Evolutionary conservation across 2,329 filamentous ascomycete genomes (phyloP).

Genomic region (Curvularia spicifera): DNA sequence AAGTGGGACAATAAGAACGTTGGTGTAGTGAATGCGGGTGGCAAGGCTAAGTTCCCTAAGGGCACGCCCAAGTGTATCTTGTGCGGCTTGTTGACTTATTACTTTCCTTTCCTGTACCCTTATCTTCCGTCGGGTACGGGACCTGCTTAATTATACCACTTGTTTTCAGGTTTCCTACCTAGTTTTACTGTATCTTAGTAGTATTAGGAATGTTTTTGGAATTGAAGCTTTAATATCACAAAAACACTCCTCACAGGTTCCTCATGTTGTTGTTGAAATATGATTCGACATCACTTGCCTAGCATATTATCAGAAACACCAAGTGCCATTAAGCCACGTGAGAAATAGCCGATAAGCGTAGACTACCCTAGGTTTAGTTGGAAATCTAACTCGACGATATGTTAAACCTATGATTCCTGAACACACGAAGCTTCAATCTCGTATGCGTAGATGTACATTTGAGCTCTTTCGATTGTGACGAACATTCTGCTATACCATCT

Average conservation of each 20-base stretch:
- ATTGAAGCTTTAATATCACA: background rate
- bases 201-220: background rate
- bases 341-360: too few relatives aligned
- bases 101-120: slow-evolving; percentile 8
- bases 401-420: background rate
- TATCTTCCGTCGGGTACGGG: slow-evolving; percentile 5
- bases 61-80: slow-evolving; percentile 45
- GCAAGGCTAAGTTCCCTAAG: slow-evolving; percentile 44
- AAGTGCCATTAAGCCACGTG: background rate
- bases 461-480: background rate
- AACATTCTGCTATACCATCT: background rate
- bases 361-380: background rate
- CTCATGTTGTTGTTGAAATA: background rate
- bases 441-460: background rate
- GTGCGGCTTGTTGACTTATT: slow-evolving; percentile 34
- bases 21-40: slow-evolving; percentile 39
- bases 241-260: background rate
- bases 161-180: background rate
- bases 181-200: background rate
- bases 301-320: background rate
- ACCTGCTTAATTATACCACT: background rate
- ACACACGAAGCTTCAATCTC: background rate
- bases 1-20: slow-evolving; percentile 29
- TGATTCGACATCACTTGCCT: background rate
- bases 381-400: background rate